Base-by-base conservation (phyloP, 148 eudicot genomes). In the Spergularia marina region DNA sequence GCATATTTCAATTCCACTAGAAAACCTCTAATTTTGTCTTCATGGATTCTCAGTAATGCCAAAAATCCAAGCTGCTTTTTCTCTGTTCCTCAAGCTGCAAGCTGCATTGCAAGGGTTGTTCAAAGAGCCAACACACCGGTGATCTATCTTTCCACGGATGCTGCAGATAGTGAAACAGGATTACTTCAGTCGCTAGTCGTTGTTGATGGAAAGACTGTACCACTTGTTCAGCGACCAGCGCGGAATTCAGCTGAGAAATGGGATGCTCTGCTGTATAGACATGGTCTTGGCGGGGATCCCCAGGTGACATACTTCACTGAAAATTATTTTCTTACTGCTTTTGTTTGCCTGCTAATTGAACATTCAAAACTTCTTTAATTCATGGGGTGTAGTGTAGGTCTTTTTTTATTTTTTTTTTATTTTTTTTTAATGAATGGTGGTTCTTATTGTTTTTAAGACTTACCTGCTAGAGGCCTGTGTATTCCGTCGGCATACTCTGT, bases 81-180 rank as follows among this genome's bases (percentile, higher is more conserved):
- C 80, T 92, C 99, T 47, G 84, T 91, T 73, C 99, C 99, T 85
- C 99, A 95, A 89, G 89, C 94, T 72, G 97, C 97, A 23, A 87
- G 88, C 77, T 95, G 99, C 87, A 87, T 95, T 71, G 85, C 70
- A 76, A 85, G 90, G 59, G 86, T 91, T 62, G 96, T 88, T 36
- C 92, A 86, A 78, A 89, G 87, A 85, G 94, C 97, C 54, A 87
- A 85, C 72, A 74, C 90, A 16, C 96, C 94, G 14, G 92, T 92
- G 56, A 82, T 95, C 82, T 95, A 92, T 87, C 96, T 95, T 20
- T 89, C 99, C 70, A 95, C 99, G 13, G 99, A 95, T 86, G 99
- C 99, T 74, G 99, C 96, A 59, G 94, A 84, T 53, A 95, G 94
- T 80, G 99, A 95, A 92, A 95, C 97, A 68, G 88, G 86, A 56